phyloP scores from a whole-genome alignment of 768 basidiomycete species.

The Pisolithus sp. region DNA sequence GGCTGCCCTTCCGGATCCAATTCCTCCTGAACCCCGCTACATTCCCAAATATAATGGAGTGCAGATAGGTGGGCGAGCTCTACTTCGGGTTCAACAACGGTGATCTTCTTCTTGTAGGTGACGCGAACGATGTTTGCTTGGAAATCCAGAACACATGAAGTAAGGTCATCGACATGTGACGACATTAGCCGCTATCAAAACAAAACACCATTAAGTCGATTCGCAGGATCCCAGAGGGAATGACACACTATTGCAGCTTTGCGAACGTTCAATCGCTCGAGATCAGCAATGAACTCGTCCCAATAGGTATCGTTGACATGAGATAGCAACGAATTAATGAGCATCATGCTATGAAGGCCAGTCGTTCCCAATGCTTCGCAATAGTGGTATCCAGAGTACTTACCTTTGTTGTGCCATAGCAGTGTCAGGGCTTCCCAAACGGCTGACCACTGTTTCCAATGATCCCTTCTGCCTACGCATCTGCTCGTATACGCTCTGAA shows the following conservation, averaged over 20 bases:
- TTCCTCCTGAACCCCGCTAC: conserved; percentile 51
- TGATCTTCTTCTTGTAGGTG: conserved; percentile 74
- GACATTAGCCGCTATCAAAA: conserved; percentile 68
- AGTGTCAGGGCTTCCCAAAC: conserved; percentile 76
- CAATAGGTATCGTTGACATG: conserved; percentile 74
- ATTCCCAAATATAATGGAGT: conserved; percentile 64
- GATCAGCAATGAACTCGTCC: conserved; percentile 70
- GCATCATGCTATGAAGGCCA: conserved; percentile 60
- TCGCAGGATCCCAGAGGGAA: background rate
- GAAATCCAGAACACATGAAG: conserved; percentile 81
- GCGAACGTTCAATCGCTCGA: conserved; percentile 71
- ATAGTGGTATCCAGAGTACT: conserved; percentile 4
- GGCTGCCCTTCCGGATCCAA: conserved; percentile 40
- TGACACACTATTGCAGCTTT: conserved; percentile 73
- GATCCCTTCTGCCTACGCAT: conserved; percentile 68
- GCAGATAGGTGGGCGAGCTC: conserved; percentile 52
- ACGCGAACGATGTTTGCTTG: conserved; percentile 80
- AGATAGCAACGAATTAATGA: conserved; percentile 79
- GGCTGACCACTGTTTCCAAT: conserved; percentile 75
- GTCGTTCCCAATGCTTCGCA: conserved; percentile 4
- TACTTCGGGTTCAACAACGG: conserved; percentile 61
- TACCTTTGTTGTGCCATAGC: conserved; percentile 82
- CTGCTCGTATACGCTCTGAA: conserved; percentile 73
- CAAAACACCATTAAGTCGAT: conserved; percentile 7
- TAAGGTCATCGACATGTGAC: conserved; percentile 74